Percentiles rank a stretch among this genome's conserved stretches.
Conservation (phyloP, 2,329 filamentous ascomycete species). For the Fusarium hostae region DNA sequence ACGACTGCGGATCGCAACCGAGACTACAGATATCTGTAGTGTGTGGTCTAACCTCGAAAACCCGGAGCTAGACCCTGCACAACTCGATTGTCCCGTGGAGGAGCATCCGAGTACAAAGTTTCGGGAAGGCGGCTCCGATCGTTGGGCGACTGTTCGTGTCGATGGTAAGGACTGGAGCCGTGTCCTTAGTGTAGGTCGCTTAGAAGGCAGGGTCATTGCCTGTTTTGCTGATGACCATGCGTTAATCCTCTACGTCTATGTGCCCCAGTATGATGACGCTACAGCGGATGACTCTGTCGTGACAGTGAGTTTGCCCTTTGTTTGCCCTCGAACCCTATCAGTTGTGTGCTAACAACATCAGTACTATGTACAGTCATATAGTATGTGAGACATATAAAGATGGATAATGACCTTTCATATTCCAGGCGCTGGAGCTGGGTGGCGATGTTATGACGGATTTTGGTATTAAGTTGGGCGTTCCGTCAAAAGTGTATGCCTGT, state of each 20-base stretch:
- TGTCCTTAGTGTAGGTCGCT: conserved; percentile 89
- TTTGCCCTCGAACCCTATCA: neutral
- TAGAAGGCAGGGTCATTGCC: conserved; percentile 92
- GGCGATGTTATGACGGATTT: conserved; percentile 1
- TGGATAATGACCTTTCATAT: neutral
- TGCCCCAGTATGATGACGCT: conserved; percentile 75
- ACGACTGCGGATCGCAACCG: conserved; percentile 81
- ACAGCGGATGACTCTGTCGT: conserved; percentile 76
- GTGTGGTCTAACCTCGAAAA: conserved; percentile 89
- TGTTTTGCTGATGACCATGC: conserved; percentile 87
- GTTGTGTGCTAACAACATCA: conserved; percentile 43
- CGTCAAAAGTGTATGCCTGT: neutral
- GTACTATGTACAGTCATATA: conserved; percentile 60
- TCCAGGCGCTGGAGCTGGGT: conserved; percentile 25
- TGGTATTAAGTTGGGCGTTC: conserved; percentile 2
- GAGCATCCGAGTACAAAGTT: conserved; percentile 87
- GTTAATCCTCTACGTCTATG: conserved; percentile 84
- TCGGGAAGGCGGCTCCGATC: conserved; percentile 78
- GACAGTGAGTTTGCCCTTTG: conserved; percentile 63
- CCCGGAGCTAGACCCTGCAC: conserved; percentile 83
- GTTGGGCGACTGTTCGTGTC: conserved; percentile 89
- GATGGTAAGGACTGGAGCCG: conserved; percentile 95
- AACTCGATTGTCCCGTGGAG: conserved; percentile 76
- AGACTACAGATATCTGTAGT: conserved; percentile 85
- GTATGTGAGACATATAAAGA: conserved; percentile 35